Evolutionary conservation across 2,329 filamentous ascomycete genomes (phyloP).

Genomic region (Cucurbitaria berberidis): DNA sequence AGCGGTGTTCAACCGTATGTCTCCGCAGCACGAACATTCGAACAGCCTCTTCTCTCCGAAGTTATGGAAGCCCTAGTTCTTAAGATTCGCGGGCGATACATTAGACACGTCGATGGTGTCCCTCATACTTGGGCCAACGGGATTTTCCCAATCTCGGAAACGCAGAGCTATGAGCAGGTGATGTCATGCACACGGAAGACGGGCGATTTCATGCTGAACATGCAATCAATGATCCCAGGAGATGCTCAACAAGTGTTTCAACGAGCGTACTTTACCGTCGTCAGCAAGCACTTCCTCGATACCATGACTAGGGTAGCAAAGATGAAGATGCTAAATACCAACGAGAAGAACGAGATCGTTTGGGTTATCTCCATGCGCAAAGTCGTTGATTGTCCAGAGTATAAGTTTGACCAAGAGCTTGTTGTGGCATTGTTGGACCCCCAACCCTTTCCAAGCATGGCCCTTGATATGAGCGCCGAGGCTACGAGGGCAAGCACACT

Average conservation of each 20-base stretch:
- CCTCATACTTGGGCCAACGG: slow-evolving; percentile 23
- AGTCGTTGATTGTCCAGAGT: slow-evolving; percentile 20
- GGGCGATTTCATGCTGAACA: slow-evolving; percentile 25
- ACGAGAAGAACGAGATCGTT: slow-evolving; percentile 33
- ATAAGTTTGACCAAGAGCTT: slow-evolving; percentile 36
- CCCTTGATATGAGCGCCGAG: neutral
- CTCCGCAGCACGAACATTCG: slow-evolving; percentile 34
- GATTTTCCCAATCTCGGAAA: slow-evolving; percentile 37
- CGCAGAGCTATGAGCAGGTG: slow-evolving; percentile 32
- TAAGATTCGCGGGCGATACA: slow-evolving; percentile 28
- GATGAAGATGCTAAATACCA: slow-evolving; percentile 15
- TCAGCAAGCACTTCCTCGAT: slow-evolving; percentile 34
- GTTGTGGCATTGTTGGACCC: slow-evolving; percentile 30
- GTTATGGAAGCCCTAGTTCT: slow-evolving; percentile 34
- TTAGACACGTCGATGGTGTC: slow-evolving; percentile 11
- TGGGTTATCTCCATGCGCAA: slow-evolving; percentile 29
- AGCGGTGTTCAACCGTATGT: slow-evolving; percentile 31
- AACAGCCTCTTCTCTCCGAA: slow-evolving; percentile 32
- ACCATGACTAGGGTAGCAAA: slow-evolving; percentile 17
- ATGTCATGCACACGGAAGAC: slow-evolving; percentile 26
- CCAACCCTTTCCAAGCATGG: slow-evolving; percentile 3
- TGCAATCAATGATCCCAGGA: slow-evolving; percentile 31
- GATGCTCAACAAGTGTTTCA: slow-evolving; percentile 30
- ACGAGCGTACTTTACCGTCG: slow-evolving; percentile 34
- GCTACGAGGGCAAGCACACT: neutral